These are phyloP conservation scores for Phytophthora foliorum DNA, from an alignment of 352 stramenopile species.

Conservation along the genomic window DNA sequence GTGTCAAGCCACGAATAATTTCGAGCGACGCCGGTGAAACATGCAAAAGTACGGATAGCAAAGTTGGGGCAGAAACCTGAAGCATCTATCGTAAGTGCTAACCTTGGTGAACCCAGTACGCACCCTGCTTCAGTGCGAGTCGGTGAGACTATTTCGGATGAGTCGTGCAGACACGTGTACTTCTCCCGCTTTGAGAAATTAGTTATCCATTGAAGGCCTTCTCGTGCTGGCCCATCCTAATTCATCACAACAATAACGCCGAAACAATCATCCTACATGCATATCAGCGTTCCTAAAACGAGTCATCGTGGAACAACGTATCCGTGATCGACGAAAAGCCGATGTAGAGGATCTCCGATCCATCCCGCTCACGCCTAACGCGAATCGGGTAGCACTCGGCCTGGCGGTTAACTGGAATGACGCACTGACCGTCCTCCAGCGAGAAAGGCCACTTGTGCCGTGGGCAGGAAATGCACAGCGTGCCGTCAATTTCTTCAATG, in stretches of 20 bases:
- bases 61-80: background rate
- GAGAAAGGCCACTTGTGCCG: conserved; percentile 88
- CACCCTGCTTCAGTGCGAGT: background rate
- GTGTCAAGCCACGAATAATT: background rate
- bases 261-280: conserved; percentile 17
- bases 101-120: background rate
- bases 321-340: conserved; percentile 69
- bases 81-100: background rate
- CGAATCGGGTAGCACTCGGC: conserved; percentile 75
- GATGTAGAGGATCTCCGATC: conserved; percentile 66
- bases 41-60: background rate
- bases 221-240: background rate
- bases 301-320: conserved; percentile 75
- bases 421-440: conserved; percentile 76
- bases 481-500: conserved; percentile 87
- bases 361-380: conserved; percentile 53
- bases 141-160: background rate
- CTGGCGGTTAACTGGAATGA: conserved; percentile 56
- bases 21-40: background rate
- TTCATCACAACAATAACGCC: conserved; percentile 11
- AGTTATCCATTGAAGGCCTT: conserved; percentile 5
- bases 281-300: conserved; percentile 57
- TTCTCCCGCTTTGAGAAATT: conserved; percentile 4
- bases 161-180: background rate
- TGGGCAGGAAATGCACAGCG: conserved; percentile 77